Evolutionary conservation across 2,329 filamentous ascomycete species (phyloP).

Genomic region (Colletotrichum limetticola): DNA sequence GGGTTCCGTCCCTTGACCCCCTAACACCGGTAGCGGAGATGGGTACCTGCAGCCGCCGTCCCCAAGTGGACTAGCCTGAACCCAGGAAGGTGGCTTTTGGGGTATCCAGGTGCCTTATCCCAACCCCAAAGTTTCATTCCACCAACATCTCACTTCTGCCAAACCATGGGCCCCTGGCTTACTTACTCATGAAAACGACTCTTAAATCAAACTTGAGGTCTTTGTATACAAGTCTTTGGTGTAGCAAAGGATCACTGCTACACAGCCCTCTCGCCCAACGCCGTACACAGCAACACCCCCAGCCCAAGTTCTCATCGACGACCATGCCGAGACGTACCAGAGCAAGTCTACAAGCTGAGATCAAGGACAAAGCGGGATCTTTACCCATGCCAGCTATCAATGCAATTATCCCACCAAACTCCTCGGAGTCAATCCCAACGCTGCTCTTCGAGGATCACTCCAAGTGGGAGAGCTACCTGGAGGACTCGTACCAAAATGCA

Average conservation of each 20-base stretch:
- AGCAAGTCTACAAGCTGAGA: background rate
- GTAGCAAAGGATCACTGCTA: too few species aligned
- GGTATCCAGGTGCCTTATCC: background rate
- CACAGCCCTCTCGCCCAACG: background rate
- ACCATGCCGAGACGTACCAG: background rate
- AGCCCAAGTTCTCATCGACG: background rate
- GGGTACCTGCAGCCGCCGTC: background rate
- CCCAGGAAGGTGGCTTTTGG: background rate
- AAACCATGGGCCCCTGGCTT: background rate
- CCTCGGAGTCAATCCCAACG: conserved; percentile 30
- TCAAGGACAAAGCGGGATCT: background rate
- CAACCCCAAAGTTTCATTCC: background rate
- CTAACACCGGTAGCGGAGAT: background rate
- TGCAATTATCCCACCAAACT: background rate
- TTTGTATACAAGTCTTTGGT: too few species aligned
- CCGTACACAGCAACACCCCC: background rate
- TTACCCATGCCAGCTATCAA: background rate
- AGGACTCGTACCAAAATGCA: conserved; percentile 43
- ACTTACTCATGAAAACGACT: background rate
- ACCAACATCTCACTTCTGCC: background rate
- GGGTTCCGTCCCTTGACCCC: too few species aligned
- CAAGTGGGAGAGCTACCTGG: conserved; percentile 52
- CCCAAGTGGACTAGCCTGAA: background rate
- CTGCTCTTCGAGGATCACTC: conserved; percentile 42
- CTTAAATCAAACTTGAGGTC: background rate